These are phyloP conservation scores for Euryodendron excelsum DNA, from an alignment of 148 eudicot species.

Conservation along the genomic window DNA sequence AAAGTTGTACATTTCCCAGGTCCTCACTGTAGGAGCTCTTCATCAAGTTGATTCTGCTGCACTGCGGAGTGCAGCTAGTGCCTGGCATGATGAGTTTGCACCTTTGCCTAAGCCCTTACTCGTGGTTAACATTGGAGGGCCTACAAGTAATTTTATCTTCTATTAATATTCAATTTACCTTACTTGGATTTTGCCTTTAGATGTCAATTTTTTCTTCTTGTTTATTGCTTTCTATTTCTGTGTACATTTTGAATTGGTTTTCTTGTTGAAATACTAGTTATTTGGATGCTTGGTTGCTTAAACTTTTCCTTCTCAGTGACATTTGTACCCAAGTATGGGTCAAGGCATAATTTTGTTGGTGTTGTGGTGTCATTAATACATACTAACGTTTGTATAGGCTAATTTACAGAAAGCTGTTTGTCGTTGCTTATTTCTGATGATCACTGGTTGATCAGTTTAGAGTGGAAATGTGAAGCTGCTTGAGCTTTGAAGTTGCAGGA, in stretches of 20 bases:
- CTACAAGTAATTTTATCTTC: slow-evolving; percentile 58
- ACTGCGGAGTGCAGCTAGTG: slow-evolving; percentile 72
- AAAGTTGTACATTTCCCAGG: slow-evolving; percentile 40
- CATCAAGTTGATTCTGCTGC: slow-evolving; percentile 83
- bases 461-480: too few species aligned
- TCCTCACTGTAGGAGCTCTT: slow-evolving; percentile 89
- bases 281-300: not conserved
- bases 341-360: not conserved
- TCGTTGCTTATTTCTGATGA: not conserved
- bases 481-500: too few species aligned
- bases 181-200: not conserved
- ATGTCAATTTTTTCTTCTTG: not conserved
- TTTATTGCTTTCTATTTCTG: not conserved
- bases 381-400: not conserved
- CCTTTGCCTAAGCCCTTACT: slow-evolving; percentile 80
- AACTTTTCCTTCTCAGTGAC: slow-evolving; percentile 6
- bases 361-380: not conserved
- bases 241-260: not conserved
- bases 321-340: not conserved
- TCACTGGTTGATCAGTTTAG: not conserved
- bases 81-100: slow-evolving; percentile 96
- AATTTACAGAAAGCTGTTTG: not conserved
- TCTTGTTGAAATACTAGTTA: not conserved
- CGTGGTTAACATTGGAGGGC: slow-evolving; percentile 94
- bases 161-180: not conserved